These are phyloP conservation scores for Diplocarpon mali DNA, from an alignment of 2,329 filamentous ascomycete species.

Conservation along the genomic window DNA sequence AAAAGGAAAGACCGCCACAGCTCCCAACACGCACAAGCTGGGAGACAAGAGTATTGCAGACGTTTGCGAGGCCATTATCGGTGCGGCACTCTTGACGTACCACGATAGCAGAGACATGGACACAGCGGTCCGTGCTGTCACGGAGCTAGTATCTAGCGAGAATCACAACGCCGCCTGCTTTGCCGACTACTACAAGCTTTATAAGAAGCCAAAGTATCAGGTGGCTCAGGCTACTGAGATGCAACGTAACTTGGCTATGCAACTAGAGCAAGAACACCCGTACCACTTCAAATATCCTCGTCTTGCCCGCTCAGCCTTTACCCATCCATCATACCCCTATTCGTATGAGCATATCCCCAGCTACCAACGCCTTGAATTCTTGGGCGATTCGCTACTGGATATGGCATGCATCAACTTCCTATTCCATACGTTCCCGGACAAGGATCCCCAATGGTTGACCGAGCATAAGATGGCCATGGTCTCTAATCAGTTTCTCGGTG, in stretches of 20 bases:
- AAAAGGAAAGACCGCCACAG: conserved; percentile 54
- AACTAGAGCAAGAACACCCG: conserved; percentile 45
- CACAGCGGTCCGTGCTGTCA: conserved; percentile 52
- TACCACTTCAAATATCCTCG: conserved; percentile 66
- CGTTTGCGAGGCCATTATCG: conserved; percentile 89
- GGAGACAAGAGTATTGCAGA: conserved; percentile 88
- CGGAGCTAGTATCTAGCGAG: conserved; percentile 54
- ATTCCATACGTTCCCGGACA: conserved; percentile 63
- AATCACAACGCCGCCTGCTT: conserved; percentile 62
- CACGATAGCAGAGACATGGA: conserved; percentile 36
- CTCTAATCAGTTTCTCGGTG: conserved; percentile 86
- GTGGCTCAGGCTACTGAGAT: conserved; percentile 46
- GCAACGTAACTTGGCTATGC: conserved; percentile 56
- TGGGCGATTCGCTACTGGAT: conserved; percentile 82
- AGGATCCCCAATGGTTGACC: conserved; percentile 91
- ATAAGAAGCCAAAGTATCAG: conserved; percentile 63
- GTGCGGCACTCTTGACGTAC: conserved; percentile 57
- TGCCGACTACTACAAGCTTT: conserved; percentile 61
- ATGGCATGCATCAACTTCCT: conserved; percentile 76
- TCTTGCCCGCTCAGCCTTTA: conserved; percentile 74
- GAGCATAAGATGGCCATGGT: conserved; percentile 99
- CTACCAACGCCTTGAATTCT: conserved; percentile 86
- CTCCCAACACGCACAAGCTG: conserved; percentile 51
- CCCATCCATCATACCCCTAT: conserved; percentile 71
- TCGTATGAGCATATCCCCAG: conserved; percentile 69